Percentiles rank a stretch among this genome's conserved stretches.
Conservation (phyloP, 2,329 filamentous ascomycete genomes). For the Diaporthe caulivora region DNA sequence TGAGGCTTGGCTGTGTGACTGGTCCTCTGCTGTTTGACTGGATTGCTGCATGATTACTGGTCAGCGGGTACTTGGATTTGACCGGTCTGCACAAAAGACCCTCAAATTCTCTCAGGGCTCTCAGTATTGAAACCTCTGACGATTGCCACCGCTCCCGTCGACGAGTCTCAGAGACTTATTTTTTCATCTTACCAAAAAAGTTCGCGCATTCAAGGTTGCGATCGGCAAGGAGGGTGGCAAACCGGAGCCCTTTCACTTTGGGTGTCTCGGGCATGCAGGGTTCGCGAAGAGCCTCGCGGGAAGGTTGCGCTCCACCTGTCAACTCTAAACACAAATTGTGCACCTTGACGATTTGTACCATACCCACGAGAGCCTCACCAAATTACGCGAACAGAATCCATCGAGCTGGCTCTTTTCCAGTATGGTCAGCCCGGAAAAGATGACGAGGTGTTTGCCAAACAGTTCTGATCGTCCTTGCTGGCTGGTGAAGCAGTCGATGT, state of each 20-base stretch:
- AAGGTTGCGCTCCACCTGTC: slow-evolving; percentile 1
- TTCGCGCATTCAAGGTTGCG: background rate
- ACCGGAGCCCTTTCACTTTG: background rate
- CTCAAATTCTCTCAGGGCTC: too few species aligned
- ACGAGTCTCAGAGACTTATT: slow-evolving; percentile 6
- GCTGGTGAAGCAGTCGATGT: slow-evolving; percentile 13
- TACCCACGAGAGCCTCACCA: background rate
- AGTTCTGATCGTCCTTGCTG: background rate
- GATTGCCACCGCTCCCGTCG: background rate
- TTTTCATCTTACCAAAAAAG: slow-evolving; percentile 12
- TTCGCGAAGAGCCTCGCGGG: background rate
- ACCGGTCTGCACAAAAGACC: background rate
- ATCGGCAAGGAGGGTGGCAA: background rate
- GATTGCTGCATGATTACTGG: too few species aligned
- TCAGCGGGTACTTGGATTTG: background rate
- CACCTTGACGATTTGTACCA: slow-evolving; percentile 6
- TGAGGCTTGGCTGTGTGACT: too few species aligned
- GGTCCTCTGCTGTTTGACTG: too few species aligned
- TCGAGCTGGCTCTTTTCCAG: background rate
- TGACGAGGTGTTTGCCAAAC: slow-evolving; percentile 1
- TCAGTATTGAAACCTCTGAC: background rate
- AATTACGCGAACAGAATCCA: background rate
- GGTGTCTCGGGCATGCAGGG: slow-evolving; percentile 1
- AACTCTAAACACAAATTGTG: slow-evolving; percentile 11
- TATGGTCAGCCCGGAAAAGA: slow-evolving; percentile 1